Conservation (phyloP, 1,139 yeast genomes). For the Entelexis sorbosivorans region DNA sequence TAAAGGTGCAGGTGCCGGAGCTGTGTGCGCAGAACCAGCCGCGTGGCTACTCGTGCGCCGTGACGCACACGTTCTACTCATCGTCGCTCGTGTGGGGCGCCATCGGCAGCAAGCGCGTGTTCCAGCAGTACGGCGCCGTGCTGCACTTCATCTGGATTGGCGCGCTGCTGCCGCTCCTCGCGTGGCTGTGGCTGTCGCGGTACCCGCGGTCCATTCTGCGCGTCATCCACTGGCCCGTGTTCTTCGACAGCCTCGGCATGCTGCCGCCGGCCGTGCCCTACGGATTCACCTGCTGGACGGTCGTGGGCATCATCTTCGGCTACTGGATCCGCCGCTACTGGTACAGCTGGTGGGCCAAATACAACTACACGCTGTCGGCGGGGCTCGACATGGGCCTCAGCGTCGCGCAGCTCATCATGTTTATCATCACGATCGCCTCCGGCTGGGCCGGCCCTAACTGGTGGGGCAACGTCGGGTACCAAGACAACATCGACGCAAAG, state of each 20-base stretch:
- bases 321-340: slow-evolving; percentile 41
- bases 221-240: slow-evolving; percentile 41
- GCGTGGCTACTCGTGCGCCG: slow-evolving; percentile 42
- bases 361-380: slow-evolving; percentile 48
- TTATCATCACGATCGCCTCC: slow-evolving; percentile 36
- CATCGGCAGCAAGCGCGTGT: slow-evolving; percentile 46
- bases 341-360: slow-evolving; percentile 58
- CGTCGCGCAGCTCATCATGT: slow-evolving; percentile 40
- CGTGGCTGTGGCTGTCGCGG: slow-evolving; percentile 41
- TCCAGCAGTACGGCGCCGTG: slow-evolving; percentile 34
- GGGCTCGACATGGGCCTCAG: slow-evolving; percentile 50
- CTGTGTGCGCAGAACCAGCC: slow-evolving; percentile 41
- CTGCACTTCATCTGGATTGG: slow-evolving; percentile 41
- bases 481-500: slow-evolving; percentile 25
- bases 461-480: slow-evolving; percentile 46
- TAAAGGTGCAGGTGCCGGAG: slow-evolving; percentile 34
- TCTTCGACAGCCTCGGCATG: slow-evolving; percentile 41
- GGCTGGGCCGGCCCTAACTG: slow-evolving; percentile 36
- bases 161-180: slow-evolving; percentile 35
- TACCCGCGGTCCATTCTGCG: slow-evolving; percentile 40
- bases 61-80: slow-evolving; percentile 40
- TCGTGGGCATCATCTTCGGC: slow-evolving; percentile 43
- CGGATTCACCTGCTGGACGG: slow-evolving; percentile 40
- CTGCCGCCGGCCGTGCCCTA: slow-evolving; percentile 48
- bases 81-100: slow-evolving; percentile 60